Conservation (phyloP, 2,329 filamentous ascomycete species). For the Colletotrichum orchidophilum region DNA sequence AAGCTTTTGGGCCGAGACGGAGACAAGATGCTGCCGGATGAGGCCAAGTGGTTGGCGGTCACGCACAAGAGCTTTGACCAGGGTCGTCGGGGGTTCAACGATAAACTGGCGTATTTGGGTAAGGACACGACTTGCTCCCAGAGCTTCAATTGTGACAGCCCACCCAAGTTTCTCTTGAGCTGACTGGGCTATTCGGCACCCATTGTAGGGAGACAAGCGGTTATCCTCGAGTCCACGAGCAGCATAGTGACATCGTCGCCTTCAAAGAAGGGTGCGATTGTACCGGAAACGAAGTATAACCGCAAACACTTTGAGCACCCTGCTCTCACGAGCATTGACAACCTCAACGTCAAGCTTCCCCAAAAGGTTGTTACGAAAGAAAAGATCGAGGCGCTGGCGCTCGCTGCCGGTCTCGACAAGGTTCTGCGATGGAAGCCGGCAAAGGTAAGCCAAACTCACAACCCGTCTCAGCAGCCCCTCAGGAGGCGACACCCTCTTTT, state of each 20-base stretch:
- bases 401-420: slow-evolving; percentile 73
- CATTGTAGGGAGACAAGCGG: slow-evolving; percentile 40
- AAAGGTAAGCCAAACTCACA: slow-evolving; percentile 65
- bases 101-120: slow-evolving; percentile 90
- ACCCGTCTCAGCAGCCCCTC: not conserved
- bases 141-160: slow-evolving; percentile 5
- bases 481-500: not conserved
- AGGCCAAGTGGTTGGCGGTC: slow-evolving; percentile 95
- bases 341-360: slow-evolving; percentile 71
- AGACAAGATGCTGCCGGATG: slow-evolving; percentile 80
- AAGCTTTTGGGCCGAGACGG: slow-evolving; percentile 78
- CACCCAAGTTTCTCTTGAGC: not conserved
- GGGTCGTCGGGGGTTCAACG: slow-evolving; percentile 92
- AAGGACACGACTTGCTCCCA: slow-evolving; percentile 40
- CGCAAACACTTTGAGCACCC: slow-evolving; percentile 76
- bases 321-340: slow-evolving; percentile 77
- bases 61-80: slow-evolving; percentile 99
- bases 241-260: slow-evolving; percentile 66
- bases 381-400: slow-evolving; percentile 74
- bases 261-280: slow-evolving; percentile 38
- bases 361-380: slow-evolving; percentile 69
- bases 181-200: slow-evolving; percentile 20
- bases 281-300: slow-evolving; percentile 57
- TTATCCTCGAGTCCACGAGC: slow-evolving; percentile 46
- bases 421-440: slow-evolving; percentile 91